Evolutionary conservation across 1,139 yeast species (phyloP).

Genomic region (Taiozyma sp.): DNA sequence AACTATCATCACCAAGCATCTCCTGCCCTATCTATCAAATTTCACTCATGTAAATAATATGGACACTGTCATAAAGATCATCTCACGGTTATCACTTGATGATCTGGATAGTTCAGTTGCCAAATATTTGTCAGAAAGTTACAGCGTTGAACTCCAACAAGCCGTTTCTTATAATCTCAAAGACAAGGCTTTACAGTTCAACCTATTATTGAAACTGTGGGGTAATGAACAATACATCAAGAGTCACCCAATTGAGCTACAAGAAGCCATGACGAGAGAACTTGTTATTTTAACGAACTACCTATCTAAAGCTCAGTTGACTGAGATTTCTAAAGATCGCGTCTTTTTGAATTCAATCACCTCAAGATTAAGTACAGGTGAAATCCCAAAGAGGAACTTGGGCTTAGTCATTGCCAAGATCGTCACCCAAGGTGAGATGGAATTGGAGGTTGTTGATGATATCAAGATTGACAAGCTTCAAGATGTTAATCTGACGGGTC

Average conservation of each 20-base stretch:
- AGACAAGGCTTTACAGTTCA: constrained; percentile 1
- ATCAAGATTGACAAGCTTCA: constrained; percentile 20
- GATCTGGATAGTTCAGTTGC: constrained; percentile 13
- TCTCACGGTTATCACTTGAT: constrained; percentile 14
- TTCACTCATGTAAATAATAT: constrained; percentile 12
- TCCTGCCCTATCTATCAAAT: constrained; percentile 25
- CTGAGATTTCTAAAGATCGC: constrained; percentile 21
- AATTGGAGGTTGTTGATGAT: constrained; percentile 27
- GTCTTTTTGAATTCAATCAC: constrained; percentile 30
- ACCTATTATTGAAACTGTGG: constrained; percentile 19
- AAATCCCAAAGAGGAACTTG: constrained; percentile 26
- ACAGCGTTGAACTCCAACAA: constrained; percentile 21
- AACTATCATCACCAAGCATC: constrained; percentile 18
- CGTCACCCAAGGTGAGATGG: constrained; percentile 26
- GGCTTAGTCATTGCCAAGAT: constrained; percentile 35
- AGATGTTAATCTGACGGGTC: background rate
- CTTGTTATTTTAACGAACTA: constrained; percentile 22
- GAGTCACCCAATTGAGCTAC: constrained; percentile 9
- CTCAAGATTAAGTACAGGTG: constrained; percentile 26
- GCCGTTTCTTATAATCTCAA: constrained; percentile 14
- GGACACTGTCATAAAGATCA: constrained; percentile 16
- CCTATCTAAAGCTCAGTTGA: constrained; percentile 9
- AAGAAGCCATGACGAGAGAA: constrained; percentile 17
- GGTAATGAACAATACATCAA: constrained; percentile 20
- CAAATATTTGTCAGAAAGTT: constrained; percentile 13